Evolutionary conservation across 2,329 filamentous ascomycete genomes (phyloP).

Genomic region (Ceratocystis lukuohia): DNA sequence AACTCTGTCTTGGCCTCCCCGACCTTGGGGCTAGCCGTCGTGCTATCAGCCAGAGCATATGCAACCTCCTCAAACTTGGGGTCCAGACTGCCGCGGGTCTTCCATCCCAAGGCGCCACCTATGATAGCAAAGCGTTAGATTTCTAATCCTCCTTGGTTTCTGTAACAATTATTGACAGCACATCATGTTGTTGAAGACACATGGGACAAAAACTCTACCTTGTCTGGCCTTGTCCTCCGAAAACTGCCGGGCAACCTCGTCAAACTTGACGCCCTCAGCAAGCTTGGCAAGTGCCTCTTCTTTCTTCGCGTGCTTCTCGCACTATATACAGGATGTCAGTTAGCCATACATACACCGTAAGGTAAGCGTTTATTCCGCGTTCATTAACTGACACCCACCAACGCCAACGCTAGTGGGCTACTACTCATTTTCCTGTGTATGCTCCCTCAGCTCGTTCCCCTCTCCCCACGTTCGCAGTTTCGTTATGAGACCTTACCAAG

Average conservation of each 20-base stretch:
- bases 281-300: conserved; percentile 61
- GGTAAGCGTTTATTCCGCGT: neutral
- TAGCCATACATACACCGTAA: neutral
- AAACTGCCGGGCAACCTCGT: conserved; percentile 57
- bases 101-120: conserved; percentile 63
- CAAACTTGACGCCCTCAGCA: conserved; percentile 54
- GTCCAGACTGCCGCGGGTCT: conserved; percentile 53
- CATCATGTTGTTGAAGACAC: neutral
- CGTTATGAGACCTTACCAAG: conserved; percentile 30
- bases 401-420: neutral
- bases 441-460: neutral
- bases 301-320: conserved; percentile 65
- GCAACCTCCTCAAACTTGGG: conserved; percentile 60
- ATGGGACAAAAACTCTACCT: conserved; percentile 29
- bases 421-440: neutral
- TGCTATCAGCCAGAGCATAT: conserved; percentile 53
- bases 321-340: conserved; percentile 30
- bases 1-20: conserved; percentile 60
- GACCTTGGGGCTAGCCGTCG: conserved; percentile 48
- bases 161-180: neutral
- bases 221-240: conserved; percentile 65
- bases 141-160: neutral
- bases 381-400: neutral
- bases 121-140: conserved; percentile 7
- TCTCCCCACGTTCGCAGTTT: neutral